Evolutionary conservation across 768 basidiomycete species (phyloP), one percentile per base, ranked within the genome.

Genomic region (Coprinellus micaceus): DNA sequence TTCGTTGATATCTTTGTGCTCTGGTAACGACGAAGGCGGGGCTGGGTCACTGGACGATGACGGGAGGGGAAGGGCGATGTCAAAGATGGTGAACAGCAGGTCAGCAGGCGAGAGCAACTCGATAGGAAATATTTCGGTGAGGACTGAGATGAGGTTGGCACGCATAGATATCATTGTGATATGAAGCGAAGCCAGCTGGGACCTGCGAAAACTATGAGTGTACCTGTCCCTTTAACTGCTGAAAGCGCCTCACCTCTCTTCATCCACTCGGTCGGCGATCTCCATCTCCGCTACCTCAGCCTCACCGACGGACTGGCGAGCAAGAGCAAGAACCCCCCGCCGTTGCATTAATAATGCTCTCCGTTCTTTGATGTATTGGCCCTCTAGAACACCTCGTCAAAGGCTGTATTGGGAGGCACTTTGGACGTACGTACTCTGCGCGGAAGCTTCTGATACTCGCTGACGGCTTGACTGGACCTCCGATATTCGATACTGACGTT

Each of bases 11-110:
- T 83, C 82, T 56, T 82, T 84, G 61, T 84, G 79, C n/a, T 79
- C 71, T 30, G 82, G 71, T 40, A 94, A 67, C 2, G 80, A 75
- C 37, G 92, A 73, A 0, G 95, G 92, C 15, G 95, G 95, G 0
- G 89, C 90, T 44, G 94, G 91, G 61, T 94, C 89, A 52, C 83
- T 82, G 4, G 82, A 60, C 28, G 80, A 75, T 22, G 85, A 63
- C 15, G 93, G 93, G 58, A 98, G 94, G 1, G 97, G 95, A 10
- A 99, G 79, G n/a, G 97, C 91, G 45, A 92, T 85, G 49, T 81
- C 79, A 49, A 94, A 75, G 67, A 99, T 91, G 12, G 89, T 85
- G 69, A 89, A 99, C 26, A 97, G 82, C n/a, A 98, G 76, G 63
- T 93, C 87, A 4, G 90, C 83, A 12, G 94, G 78, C 11, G 89